Base-by-base conservation (phyloP, 371 early-diverging fungal species). In the Apophysomyces sp. region DNA sequence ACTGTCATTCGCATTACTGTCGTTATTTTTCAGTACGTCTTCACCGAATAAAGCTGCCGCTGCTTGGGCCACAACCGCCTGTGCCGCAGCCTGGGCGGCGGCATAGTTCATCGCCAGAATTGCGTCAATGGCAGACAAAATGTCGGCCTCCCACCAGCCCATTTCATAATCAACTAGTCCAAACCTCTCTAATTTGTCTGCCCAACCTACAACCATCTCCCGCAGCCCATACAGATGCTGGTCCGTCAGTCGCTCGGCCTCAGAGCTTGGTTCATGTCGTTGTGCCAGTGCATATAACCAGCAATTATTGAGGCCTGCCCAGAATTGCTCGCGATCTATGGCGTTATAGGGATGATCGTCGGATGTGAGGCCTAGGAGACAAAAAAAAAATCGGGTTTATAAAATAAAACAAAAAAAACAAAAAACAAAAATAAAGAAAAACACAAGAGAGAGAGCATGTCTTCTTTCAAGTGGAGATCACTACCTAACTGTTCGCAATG, bases 101-200 rank as follows among this genome's bases (percentile, higher is more conserved):
- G 78, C 78, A 66, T 72, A 78, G 57, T 78, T 78, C 78, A 78
- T 74, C 12, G 74, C 74, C 5, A 80, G 55, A 24, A 78, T 88
- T 51, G 81, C 75, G 64, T 89, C 86, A 28, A 93, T 82, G 8
- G 90, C 83, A 30, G 90, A 88, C 32, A 92, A 67, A 49, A 94
- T 89, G 52, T 92, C 92, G 15, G 84, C 78, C 65, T 92, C 93
- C 90, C 91, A 92, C 65, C 91, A 88, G 4, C 94, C 94, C 81
- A 92, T 86, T 63, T 92, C 91, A 72, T 93, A 94, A 68, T 94
- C 92, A 26, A 94, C 92, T 24, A 94, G 67, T 0, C 94, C 93
- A 76, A 81, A 92, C 37, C 82, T 76, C 57, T 88, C 89, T 56
- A 94, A 68, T n/a, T 80, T 76, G 66, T 92, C 89, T 18, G 86